Base-by-base conservation (phyloP, 1,284 basidiomycete species). In the Singerocomus inundabilis region DNA sequence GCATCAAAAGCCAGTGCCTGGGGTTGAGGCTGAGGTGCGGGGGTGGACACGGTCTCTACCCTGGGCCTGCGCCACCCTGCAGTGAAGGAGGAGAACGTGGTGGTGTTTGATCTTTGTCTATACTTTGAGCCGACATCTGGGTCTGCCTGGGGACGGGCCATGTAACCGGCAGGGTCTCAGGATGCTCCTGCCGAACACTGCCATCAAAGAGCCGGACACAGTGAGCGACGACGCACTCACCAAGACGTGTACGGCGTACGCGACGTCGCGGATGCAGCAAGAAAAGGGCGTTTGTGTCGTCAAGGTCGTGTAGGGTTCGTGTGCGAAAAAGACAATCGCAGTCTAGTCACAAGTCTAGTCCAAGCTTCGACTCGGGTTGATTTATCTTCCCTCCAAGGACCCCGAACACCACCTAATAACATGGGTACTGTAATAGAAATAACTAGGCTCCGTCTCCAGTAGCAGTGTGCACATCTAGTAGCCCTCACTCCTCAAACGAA, bases 71-170 rank as follows among this genome's bases (percentile, higher is more conserved):
- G 72, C 78, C 78, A 80, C 29, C 62, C 59, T 0, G 61, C 47
- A n/a, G 59, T 52, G 52, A 70, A 72, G 47, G 68, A 66, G 15
- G 45, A 62, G 34, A 73, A 71, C 11, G 72, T 62, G 31, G 66
- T 73, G 7, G 77, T 79, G 58, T 77, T 78, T n/a, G 76, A 69
- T 53, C 76, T 63, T 50, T 67, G 74, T 46, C 65, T 68, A 43
- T 53, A 18, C 49, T 68, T 71, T 53, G 69, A 62, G 37, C 64
- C 60, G 26, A 59, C 57, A 51, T 66, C 64, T 50, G 71, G 58
- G 53, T 74, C 72, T 53, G 67, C 52, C 54, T 70, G 69, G 37
- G 66, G 62, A 66, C 59, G 68, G 35, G 64, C 66, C 64, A 67
- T 67, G 53, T 48, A 55, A 62, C 44, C 43, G 49, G 34, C 21